These are phyloP conservation scores for Aphanomyces cochlioides DNA, from an alignment of 352 stramenopile species.

Conservation along the genomic window DNA sequence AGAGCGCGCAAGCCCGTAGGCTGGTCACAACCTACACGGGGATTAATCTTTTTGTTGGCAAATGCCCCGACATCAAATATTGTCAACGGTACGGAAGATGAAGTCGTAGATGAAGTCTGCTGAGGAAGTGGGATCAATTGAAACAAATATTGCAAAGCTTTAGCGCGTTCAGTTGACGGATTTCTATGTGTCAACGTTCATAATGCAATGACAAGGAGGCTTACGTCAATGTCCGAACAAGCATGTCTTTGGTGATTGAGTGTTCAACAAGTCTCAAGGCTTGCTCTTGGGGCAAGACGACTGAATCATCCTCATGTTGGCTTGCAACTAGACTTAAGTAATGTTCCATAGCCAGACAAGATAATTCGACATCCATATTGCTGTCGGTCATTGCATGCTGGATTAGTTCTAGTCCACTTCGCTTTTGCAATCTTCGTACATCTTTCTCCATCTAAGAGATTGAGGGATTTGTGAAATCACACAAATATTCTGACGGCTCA, in stretches of 20 bases:
- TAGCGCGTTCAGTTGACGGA: neutral
- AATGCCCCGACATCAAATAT: conserved; percentile 17
- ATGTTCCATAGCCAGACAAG: conserved; percentile 71
- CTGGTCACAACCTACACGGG: conserved; percentile 65
- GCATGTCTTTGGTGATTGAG: conserved; percentile 62
- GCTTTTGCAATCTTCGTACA: conserved; percentile 45
- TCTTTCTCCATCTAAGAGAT: conserved; percentile 59
- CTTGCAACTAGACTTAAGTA: conserved; percentile 58
- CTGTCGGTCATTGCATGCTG: conserved; percentile 68
- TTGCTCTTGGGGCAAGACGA: conserved; percentile 52
- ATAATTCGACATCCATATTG: conserved; percentile 58
- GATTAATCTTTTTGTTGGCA: conserved; percentile 1
- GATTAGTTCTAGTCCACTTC: conserved; percentile 57
- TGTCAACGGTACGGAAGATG: neutral
- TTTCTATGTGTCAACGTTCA: conserved; percentile 7
- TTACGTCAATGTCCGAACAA: conserved; percentile 70
- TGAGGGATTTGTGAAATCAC: conserved; percentile 7
- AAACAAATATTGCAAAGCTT: conserved; percentile 15
- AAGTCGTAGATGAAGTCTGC: neutral
- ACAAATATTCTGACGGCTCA: neutral
- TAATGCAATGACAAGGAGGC: neutral
- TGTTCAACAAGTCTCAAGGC: conserved; percentile 56
- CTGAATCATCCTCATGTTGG: conserved; percentile 41
- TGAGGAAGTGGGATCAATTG: neutral
- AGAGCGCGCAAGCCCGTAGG: conserved; percentile 70